Evolutionary conservation across 805 yeast genomes (phyloP), one percentile per base, ranked within the genome.

Genomic region (Sporopachydermia lactativora): DNA sequence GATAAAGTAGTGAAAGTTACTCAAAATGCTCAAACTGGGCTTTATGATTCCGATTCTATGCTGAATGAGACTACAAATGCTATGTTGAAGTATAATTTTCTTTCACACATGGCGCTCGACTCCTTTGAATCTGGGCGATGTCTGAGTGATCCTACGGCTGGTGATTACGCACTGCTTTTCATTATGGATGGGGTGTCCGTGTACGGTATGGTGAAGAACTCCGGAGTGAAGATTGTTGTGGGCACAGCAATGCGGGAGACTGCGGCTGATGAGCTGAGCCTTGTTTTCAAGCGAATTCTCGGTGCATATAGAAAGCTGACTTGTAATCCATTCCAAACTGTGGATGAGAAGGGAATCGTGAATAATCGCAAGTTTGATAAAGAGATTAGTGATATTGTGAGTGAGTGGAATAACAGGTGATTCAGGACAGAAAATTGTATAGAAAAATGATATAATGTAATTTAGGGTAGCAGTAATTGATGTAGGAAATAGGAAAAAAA

Each of bases 61-160:
- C 6, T 36, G 34, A 17, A 36, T 36, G 39, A 36, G 14, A 15
- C 19, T 14, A 63, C 67, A 37, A 68, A 73, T 47, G 64, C 63
- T 43, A 58, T 71, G 41, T 58, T 78, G 19, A 75, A 77, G 48
- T 77, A 75, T 59, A 77, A 80, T 50, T 79, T 79, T 48, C 60
- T 80, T 19, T 71, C 83, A n/a, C 84, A 80, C 52, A 78, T 80
- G 80, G 75, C 85, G 3, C 59, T 80, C 17, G 88, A 80, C 54
- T 69, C 77, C 15, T 77, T 80, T 50, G 65, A 75, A 24, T 71
- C 81, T 2, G 31, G 31, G n/a, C 65, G 70, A 3, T 60, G 55
- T 14, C 61, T 61, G 41, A 57, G 58, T 19, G 73, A 75, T 0
- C 45, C 65, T 6, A 57, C 68, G 24, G 58, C 52, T 13, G 52